A percentile compares a stretch with the other conserved stretches of the same genome.
Evolutionary conservation across 345 rosid species (phyloP).

Genomic region (Hypericum androsaemum): DNA sequence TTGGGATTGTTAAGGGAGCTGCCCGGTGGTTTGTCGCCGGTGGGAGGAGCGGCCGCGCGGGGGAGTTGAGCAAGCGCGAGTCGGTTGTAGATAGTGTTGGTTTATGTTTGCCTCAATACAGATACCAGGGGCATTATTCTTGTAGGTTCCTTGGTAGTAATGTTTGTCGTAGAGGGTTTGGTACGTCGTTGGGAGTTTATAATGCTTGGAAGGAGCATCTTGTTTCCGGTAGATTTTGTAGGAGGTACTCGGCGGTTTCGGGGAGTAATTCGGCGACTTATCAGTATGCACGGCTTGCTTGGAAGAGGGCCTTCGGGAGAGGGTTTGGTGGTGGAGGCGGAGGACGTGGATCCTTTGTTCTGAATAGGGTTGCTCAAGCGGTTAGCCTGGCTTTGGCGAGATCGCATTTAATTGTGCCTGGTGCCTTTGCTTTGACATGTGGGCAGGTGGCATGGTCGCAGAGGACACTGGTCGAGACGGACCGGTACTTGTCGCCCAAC

Average conservation of each 20-base stretch:
- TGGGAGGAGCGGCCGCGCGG: conserved; percentile 13
- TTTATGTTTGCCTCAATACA: conserved; percentile 28
- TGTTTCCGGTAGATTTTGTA: conserved; percentile 14
- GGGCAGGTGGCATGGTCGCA: conserved; percentile 59
- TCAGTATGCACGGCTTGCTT: conserved; percentile 41
- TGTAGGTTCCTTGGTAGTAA: conserved; percentile 12
- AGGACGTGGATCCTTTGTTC: conserved; percentile 21
- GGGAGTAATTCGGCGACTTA: conserved; percentile 30
- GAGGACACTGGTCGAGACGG: conserved; percentile 28
- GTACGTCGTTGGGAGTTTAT: conserved; percentile 14
- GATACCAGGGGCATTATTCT: conserved; percentile 21
- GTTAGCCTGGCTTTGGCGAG: conserved; percentile 63
- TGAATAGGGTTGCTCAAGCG: conserved; percentile 64
- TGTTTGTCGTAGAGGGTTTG: too few relatives aligned
- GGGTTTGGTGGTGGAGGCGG: conserved; percentile 21
- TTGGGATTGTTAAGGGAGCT: conserved; percentile 32
- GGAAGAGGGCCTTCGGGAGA: conserved; percentile 42
- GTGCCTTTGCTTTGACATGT: conserved; percentile 46
- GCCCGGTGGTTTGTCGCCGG: conserved; percentile 20
- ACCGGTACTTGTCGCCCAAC: conserved; percentile 36
- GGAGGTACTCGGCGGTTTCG: conserved; percentile 36
- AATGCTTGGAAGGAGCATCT: conserved; percentile 24
- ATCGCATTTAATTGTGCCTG: conserved; percentile 48
- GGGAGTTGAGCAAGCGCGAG: conserved; percentile 29
- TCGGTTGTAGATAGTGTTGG: conserved; percentile 27